Base-by-base conservation (phyloP, 345 rosid genomes). In the Trapa bicornis region DNA sequence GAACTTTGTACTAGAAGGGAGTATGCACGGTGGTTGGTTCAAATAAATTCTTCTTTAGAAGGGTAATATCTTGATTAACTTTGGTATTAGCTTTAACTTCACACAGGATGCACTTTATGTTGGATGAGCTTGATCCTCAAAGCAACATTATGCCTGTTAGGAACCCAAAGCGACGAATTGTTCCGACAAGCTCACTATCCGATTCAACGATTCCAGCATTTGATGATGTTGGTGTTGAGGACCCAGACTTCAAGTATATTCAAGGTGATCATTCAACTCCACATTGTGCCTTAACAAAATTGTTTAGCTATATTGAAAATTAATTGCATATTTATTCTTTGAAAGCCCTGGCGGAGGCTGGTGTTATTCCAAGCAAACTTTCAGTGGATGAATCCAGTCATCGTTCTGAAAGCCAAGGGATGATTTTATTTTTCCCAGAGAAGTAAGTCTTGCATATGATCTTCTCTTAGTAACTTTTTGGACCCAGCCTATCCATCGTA, bases 1-100 rank as follows among this genome's bases (percentile, higher is more conserved):
- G 92, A 84, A 54, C 77, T 93, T 72, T 93, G 98, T 83, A 82
- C 92, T 41, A 89, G 85, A 72, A 80, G 94, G 78, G 96, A 89
- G 73, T 93, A 85, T 74, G 94, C 89, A 47, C 83, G 94, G 75
- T 93, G 98, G 96, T 73, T 89, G 64, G 82, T 89, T 78, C 73
- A 75, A 64, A 75, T 82, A 37, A 84, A 81, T 79, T 77, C 85
- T 41, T 71, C 81, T 69, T 41, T 93, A 71, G 98, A 93, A 80
- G 82, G 97, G 96, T 89, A 83, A 69, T 62, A 39, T 10, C 58
- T 41, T 38, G 10, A 22, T 14, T 37, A 63, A 70, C 58, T 58
- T 41, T 63, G 15, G n/a, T 38, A 54, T 67, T 67, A 10, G 45
- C 70, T 36, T 15, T 35, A 39, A 47, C 47, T 35, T 32, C 36